phyloP scores from a whole-genome alignment of 169 alveolate genomes.

The Plasmodium ovale region DNA sequence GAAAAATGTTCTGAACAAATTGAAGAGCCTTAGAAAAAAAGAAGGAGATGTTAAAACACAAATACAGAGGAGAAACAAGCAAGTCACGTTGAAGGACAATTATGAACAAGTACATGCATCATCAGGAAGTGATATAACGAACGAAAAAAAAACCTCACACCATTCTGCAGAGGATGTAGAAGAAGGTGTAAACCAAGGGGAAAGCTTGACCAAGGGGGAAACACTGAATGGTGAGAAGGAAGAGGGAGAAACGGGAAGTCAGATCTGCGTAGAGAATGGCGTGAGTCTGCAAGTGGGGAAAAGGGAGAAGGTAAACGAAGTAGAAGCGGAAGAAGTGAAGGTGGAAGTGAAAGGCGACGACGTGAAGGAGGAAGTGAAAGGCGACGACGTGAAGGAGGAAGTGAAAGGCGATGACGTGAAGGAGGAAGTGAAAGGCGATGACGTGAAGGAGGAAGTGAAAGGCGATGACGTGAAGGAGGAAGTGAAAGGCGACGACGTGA shows the following conservation, averaged over 20 bases:
- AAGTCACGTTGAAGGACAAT: no score
- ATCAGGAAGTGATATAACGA: no score
- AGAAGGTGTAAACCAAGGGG: neutral
- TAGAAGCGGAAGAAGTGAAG: neutral
- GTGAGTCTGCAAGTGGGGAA: conserved; percentile 1
- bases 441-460: neutral
- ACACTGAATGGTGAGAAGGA: neutral
- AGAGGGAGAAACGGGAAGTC: neutral
- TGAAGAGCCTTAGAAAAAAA: no score
- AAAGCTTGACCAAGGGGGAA: no score
- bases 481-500: neutral
- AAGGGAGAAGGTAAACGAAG: neutral
- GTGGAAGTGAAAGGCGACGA: neutral
- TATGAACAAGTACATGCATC: no score
- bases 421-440: neutral
- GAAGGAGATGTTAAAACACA: no score
- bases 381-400: neutral
- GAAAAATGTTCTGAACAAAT: no score
- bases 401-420: neutral
- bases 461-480: neutral
- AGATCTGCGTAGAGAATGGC: conserved; percentile 26
- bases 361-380: neutral
- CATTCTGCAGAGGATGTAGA: no score
- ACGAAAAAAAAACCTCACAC: no score
- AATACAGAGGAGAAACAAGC: no score